These are phyloP conservation scores for Magnaporthales sp. DNA, from an alignment of 2,329 filamentous ascomycete genomes.

Conservation along the genomic window DNA sequence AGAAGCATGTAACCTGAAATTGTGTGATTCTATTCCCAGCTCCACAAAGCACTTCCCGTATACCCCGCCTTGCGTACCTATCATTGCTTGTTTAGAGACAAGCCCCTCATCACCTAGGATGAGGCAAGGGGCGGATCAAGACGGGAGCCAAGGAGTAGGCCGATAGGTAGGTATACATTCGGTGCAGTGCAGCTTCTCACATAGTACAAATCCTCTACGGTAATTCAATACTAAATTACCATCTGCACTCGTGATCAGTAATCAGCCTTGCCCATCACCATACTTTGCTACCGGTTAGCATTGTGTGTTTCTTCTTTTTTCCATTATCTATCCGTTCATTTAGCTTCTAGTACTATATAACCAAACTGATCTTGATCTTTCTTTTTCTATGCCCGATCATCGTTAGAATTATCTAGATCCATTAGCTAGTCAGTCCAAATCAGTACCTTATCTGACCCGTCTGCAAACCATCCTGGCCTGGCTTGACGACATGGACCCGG, in stretches of 20 bases:
- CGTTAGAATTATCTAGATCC: neutral
- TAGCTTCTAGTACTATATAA: neutral
- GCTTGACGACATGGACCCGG: constrained; percentile 7
- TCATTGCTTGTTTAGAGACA: neutral
- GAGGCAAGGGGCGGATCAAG: neutral
- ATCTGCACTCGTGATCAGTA: neutral
- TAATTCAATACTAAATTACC: neutral
- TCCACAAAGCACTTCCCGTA: neutral
- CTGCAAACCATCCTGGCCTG: neutral
- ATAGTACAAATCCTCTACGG: neutral
- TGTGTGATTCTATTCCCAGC: neutral
- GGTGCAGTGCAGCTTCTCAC: too few species aligned
- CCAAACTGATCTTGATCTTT: neutral
- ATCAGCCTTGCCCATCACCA: neutral
- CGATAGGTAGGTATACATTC: neutral
- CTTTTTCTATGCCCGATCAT: neutral
- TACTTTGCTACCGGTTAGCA: neutral
- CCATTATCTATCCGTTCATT: neutral
- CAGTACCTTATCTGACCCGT: neutral
- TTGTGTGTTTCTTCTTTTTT: neutral
- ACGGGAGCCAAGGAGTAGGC: neutral
- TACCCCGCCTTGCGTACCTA: neutral
- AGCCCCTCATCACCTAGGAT: neutral
- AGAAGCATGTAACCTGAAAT: neutral
- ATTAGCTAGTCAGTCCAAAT: neutral